Base-by-base conservation (phyloP, 257 asterid genomes). In the Ajuga chamaepitys region DNA sequence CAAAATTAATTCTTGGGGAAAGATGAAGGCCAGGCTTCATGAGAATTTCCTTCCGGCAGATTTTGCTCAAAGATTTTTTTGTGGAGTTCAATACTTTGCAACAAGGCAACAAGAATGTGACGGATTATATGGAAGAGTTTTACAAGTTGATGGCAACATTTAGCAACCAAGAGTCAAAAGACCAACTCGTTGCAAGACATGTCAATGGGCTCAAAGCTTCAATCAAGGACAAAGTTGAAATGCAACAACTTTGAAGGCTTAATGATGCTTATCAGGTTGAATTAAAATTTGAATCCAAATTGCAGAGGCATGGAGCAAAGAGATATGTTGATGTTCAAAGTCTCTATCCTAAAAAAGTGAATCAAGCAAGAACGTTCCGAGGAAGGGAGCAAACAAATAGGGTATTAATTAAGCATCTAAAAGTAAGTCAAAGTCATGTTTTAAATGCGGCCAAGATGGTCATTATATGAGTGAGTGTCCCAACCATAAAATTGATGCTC, bases 131-230 rank as follows among this genome's bases (percentile, higher is more conserved):
- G 7, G 21, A 46, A 6, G 58, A 46, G 0, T 63, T 63, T 7
- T 63, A 47, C 35, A 46, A 63, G 7, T 46, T 63, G 34, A 34
- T 32, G 53, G 26, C 64, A 1, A 25, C 46, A 22, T 7, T 0
- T 41, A 18, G 3, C 34, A 40, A 1, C 30, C 45, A 55, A 54
- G 72, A 66, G 11, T 54, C 35, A 0, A 45, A 66, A 10, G 64
- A 66, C 2, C 46, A 66, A 40, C 70, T 65, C 7, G 14, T 51
- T n/a, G 62, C 42, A 9, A 51, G 62, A 20, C 51, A 37, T 51
- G n/a, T 66, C 11, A 54, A 66, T 0, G 32, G 63, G 4, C 22
- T 66, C 13, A 66, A 41, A 25, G 1, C 54, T 8, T 2, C 30
- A 3, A 66, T 53, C 4, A 37, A 9, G 2, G 71, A 66, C n/a